A percentile compares a stretch with the other conserved stretches of the same genome.
Conservation (phyloP, 1,284 basidiomycete species). For the Irpex sp. region DNA sequence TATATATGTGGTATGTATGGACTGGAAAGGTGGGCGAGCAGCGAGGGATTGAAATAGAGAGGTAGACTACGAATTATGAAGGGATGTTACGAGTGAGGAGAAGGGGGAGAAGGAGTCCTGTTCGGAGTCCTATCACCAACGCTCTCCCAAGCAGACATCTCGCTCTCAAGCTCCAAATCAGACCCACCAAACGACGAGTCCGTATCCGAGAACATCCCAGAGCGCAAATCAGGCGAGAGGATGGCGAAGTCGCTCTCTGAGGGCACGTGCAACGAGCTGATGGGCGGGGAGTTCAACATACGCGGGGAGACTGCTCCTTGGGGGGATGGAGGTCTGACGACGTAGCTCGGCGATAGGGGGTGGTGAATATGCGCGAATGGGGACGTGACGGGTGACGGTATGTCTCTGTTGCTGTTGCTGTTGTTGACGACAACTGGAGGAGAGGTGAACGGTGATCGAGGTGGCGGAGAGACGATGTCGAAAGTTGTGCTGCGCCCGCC, state of each 20-base stretch:
- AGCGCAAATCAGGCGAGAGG: slow-evolving; percentile 23
- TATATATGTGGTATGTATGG: neutral
- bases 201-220: slow-evolving; percentile 26
- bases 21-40: neutral
- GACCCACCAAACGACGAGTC: slow-evolving; percentile 19
- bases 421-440: slow-evolving; percentile 24
- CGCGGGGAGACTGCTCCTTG: slow-evolving; percentile 2
- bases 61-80: too few relatives aligned
- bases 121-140: slow-evolving; percentile 21
- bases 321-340: slow-evolving; percentile 8
- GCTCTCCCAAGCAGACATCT: slow-evolving; percentile 24
- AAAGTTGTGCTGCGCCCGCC: slow-evolving; percentile 9
- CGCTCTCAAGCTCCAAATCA: slow-evolving; percentile 17
- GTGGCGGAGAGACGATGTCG: slow-evolving; percentile 10
- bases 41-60: too few relatives aligned
- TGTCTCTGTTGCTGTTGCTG: neutral
- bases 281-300: neutral
- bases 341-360: slow-evolving; percentile 17
- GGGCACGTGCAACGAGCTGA: slow-evolving; percentile 15
- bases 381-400: neutral
- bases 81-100: slow-evolving; percentile 2
- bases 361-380: slow-evolving; percentile 6
- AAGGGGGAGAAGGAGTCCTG: slow-evolving; percentile 12
- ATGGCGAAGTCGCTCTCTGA: slow-evolving; percentile 20
- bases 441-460: slow-evolving; percentile 19